Conservation (phyloP, 2,329 filamentous ascomycete genomes). For the Coniochaeta sp. region DNA sequence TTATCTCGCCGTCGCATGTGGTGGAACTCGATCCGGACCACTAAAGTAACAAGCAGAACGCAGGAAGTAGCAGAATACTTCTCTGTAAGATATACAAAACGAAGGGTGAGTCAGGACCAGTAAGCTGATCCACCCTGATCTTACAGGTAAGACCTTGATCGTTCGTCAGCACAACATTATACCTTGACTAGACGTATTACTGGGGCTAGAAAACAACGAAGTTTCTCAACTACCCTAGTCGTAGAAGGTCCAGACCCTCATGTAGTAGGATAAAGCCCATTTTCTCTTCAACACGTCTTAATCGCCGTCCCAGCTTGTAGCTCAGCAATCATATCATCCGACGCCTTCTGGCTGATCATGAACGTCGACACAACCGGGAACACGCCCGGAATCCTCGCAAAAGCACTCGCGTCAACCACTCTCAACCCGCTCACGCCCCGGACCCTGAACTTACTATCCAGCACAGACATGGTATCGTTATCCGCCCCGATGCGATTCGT, state of each 20-base stretch:
- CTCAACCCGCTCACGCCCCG: slow-evolving; percentile 41
- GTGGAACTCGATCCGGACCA: too few species aligned
- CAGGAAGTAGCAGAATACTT: too few species aligned
- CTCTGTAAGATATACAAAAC: too few species aligned
- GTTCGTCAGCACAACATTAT: too few species aligned
- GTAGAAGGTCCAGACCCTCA: background rate
- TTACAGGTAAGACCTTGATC: too few species aligned
- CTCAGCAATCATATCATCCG: slow-evolving; percentile 42
- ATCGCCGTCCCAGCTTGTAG: slow-evolving; percentile 10
- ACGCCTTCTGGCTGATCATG: slow-evolving; percentile 55
- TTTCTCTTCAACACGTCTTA: background rate
- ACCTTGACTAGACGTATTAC: too few species aligned
- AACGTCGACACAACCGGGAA: slow-evolving; percentile 44
- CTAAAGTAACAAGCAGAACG: too few species aligned
- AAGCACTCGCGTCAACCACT: slow-evolving; percentile 49
- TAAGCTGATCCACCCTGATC: too few species aligned
- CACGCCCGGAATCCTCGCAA: slow-evolving; percentile 40
- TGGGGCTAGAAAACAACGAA: too few species aligned
- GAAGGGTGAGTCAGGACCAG: too few species aligned
- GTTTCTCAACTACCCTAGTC: background rate
- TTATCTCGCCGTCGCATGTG: too few species aligned
- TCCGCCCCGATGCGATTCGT: slow-evolving; percentile 45
- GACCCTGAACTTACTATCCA: slow-evolving; percentile 47
- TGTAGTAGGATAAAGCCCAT: background rate
- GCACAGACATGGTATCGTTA: slow-evolving; percentile 41